Conservation (phyloP, 2,329 filamentous ascomycete genomes). For the Claviceps africana region DNA sequence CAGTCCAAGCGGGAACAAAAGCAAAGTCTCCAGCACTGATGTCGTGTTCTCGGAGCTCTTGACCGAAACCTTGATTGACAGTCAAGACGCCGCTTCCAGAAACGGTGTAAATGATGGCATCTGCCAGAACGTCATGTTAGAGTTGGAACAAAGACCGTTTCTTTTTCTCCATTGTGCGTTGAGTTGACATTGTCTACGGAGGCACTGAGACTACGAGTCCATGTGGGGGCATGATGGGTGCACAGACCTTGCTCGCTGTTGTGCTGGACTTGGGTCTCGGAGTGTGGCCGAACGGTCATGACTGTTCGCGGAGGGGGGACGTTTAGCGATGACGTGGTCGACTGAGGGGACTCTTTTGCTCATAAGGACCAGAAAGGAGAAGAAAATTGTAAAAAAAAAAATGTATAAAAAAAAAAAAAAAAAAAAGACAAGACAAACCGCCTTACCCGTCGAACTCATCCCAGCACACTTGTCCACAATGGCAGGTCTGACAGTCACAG, state of each 20-base stretch:
- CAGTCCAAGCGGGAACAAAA: slow-evolving; percentile 53
- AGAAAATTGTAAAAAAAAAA: background rate
- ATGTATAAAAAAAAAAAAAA: background rate
- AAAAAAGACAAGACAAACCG: slow-evolving; percentile 19
- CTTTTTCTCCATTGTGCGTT: background rate
- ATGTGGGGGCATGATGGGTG: background rate
- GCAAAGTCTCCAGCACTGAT: slow-evolving; percentile 54
- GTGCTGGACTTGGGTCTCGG: slow-evolving; percentile 50
- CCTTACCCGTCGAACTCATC: slow-evolving; percentile 37
- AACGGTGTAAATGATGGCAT: slow-evolving; percentile 54
- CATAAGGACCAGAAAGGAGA: too few relatives aligned
- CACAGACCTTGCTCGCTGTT: slow-evolving; percentile 51
- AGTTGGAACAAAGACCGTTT: background rate
- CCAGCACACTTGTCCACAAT: slow-evolving; percentile 49
- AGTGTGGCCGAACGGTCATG: slow-evolving; percentile 48
- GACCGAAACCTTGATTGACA: slow-evolving; percentile 39
- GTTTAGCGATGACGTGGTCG: too few relatives aligned
- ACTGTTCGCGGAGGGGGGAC: slow-evolving; percentile 28
- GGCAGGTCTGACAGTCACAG: slow-evolving; percentile 31
- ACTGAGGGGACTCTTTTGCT: too few relatives aligned
- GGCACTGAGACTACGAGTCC: background rate
- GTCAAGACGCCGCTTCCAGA: slow-evolving; percentile 48
- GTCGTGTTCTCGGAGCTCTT: slow-evolving; percentile 36
- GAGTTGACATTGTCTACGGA: background rate
- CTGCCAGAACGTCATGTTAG: slow-evolving; percentile 21